Evolutionary conservation across 768 basidiomycete species (phyloP).

Genomic region (Suillus clintonianus): DNA sequence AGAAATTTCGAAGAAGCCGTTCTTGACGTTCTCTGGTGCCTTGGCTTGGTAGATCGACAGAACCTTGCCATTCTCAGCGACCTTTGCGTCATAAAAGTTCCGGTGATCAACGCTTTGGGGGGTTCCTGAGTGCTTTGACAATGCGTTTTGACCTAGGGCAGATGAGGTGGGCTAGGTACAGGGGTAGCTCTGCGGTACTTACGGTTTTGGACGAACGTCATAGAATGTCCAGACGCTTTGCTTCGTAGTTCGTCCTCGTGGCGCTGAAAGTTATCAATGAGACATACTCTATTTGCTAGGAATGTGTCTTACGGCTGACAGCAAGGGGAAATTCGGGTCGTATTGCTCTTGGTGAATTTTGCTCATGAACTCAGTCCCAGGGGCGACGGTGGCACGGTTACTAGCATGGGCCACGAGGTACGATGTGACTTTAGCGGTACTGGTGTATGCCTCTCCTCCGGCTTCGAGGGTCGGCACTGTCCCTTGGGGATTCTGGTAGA

Average conservation of each 20-base stretch:
- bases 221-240: conserved; percentile 33
- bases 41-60: conserved; percentile 43
- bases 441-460: conserved; percentile 38
- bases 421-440: conserved; percentile 41
- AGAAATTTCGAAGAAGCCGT: conserved; percentile 42
- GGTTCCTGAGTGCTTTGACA: conserved; percentile 38
- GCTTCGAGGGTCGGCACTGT: conserved; percentile 45
- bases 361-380: conserved; percentile 37
- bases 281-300: not conserved
- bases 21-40: conserved; percentile 35
- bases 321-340: conserved; percentile 55
- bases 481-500: conserved; percentile 42
- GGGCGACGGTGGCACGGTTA: conserved; percentile 27
- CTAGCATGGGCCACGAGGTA: conserved; percentile 44
- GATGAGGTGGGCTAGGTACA: conserved; percentile 1
- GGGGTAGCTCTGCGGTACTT: conserved; percentile 19
- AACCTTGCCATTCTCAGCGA: conserved; percentile 40
- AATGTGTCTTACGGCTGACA: conserved; percentile 37
- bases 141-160: conserved; percentile 42
- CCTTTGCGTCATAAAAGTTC: conserved; percentile 46
- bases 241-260: conserved; percentile 48
- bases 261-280: conserved; percentile 32
- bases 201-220: conserved; percentile 42
- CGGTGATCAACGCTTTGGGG: conserved; percentile 39
- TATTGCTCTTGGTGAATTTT: conserved; percentile 45